Conservation (phyloP, 495 filamentous ascomycete species). For the Xylaria palmicola region DNA sequence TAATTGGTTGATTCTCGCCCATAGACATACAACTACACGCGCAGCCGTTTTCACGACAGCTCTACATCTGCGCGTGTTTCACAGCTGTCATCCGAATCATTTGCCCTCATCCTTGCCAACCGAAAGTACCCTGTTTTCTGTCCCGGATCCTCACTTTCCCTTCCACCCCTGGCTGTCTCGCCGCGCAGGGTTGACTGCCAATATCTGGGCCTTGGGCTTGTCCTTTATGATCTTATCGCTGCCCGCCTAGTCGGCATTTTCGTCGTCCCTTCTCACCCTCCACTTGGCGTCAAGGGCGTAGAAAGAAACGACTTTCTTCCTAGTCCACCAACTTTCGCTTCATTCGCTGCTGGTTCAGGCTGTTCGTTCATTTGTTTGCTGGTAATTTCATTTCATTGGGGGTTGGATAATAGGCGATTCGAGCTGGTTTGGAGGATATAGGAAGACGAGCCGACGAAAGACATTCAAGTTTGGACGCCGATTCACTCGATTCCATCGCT, state of each 20-base stretch:
- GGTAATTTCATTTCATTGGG: conserved; percentile 29
- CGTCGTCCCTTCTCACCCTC: conserved; percentile 30
- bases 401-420: conserved; percentile 8
- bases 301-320: conserved; percentile 34
- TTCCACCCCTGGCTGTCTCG: conserved; percentile 17
- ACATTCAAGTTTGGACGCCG: conserved; percentile 10
- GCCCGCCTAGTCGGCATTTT: conserved; percentile 32
- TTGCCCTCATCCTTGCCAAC: conserved; percentile 13
- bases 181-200: conserved; percentile 23
- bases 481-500: conserved; percentile 19
- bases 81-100: conserved; percentile 35
- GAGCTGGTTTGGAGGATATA: conserved; percentile 8
- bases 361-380: conserved; percentile 44
- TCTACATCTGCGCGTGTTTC: conserved; percentile 37
- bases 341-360: conserved; percentile 60
- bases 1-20: conserved; percentile 7
- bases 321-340: conserved; percentile 44
- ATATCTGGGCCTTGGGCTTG: conserved; percentile 20
- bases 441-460: conserved; percentile 12
- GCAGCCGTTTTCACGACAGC: conserved; percentile 26
- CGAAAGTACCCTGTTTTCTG: conserved; percentile 16
- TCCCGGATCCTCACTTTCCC: conserved; percentile 11
- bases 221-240: conserved; percentile 46
- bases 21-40: conserved; percentile 15
- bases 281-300: conserved; percentile 33